Conservation (phyloP, 2,329 filamentous ascomycete genomes). For the Cladophialophora exuberans region DNA sequence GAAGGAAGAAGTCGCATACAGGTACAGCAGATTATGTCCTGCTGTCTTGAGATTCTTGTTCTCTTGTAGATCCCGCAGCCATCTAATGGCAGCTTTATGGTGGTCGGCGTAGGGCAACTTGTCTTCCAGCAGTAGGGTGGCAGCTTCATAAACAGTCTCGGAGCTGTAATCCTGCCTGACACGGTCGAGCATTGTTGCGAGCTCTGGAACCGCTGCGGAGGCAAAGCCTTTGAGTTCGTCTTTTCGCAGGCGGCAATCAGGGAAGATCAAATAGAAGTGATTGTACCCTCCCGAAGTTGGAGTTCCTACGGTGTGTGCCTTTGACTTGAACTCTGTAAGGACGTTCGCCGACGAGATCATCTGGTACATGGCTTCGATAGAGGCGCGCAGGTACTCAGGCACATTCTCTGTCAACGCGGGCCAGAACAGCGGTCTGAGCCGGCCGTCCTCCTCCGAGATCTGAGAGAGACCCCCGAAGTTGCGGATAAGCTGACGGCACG, state of each 20-base stretch:
- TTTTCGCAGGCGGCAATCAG: background rate
- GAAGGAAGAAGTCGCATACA: background rate
- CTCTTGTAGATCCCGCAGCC: background rate
- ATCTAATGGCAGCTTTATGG: constrained; percentile 1
- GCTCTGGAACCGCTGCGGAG: background rate
- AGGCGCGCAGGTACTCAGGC: no score
- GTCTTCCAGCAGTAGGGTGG: background rate
- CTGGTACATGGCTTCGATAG: background rate
- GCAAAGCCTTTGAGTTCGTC: background rate
- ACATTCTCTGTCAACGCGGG: no score
- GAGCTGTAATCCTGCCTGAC: background rate
- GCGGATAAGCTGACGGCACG: no score
- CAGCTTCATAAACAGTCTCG: background rate
- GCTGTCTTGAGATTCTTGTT: background rate
- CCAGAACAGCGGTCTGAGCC: no score
- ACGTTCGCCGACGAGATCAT: background rate
- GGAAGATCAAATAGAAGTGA: background rate
- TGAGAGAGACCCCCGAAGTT: no score
- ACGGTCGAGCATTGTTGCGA: background rate
- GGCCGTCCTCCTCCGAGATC: no score
- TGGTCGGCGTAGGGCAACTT: background rate
- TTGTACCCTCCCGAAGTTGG: background rate
- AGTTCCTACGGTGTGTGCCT: background rate
- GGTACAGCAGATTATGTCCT: background rate
- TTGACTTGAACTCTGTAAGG: background rate